Evolutionary conservation across 2,329 filamentous ascomycete genomes (phyloP).

Genomic region (Pyrenophora graminea): DNA sequence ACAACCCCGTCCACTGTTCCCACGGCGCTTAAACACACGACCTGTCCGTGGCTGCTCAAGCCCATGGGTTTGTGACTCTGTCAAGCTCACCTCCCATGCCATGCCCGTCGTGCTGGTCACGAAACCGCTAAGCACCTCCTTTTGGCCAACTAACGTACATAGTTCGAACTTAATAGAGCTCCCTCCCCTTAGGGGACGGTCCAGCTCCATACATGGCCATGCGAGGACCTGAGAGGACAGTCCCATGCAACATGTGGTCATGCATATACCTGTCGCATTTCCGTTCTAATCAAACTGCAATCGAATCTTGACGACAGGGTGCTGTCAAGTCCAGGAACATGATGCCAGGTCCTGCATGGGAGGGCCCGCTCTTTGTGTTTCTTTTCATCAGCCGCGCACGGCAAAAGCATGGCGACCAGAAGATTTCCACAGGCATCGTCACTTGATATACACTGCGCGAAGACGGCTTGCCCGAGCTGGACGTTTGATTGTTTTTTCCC

Average conservation of each 20-base stretch:
- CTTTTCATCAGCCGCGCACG: not conserved
- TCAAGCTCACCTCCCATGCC: not conserved
- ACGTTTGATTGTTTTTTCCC: constrained; percentile 1
- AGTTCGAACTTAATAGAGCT: not conserved
- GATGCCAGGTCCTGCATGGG: not conserved
- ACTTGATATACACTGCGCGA: not conserved
- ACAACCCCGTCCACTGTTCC: constrained; percentile 5
- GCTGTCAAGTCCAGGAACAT: not conserved
- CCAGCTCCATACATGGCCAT: no score
- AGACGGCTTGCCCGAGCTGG: not conserved
- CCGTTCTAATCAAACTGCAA: not conserved
- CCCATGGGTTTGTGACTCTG: not conserved
- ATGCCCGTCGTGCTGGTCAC: not conserved
- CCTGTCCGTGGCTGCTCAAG: not conserved
- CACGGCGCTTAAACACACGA: constrained; percentile 6
- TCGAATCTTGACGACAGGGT: not conserved
- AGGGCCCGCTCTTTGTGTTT: not conserved
- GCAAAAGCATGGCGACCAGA: constrained; percentile 5
- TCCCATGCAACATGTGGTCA: no score
- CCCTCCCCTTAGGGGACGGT: no score
- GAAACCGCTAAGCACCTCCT: constrained; percentile 2
- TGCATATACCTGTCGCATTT: no score
- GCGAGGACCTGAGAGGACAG: no score
- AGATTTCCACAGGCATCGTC: not conserved
- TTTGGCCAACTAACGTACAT: constrained; percentile 2